Evolutionary conservation across 495 filamentous ascomycete genomes (phyloP), one percentile per base, ranked within the genome.

Genomic region (Aspergillus taichungensis): DNA sequence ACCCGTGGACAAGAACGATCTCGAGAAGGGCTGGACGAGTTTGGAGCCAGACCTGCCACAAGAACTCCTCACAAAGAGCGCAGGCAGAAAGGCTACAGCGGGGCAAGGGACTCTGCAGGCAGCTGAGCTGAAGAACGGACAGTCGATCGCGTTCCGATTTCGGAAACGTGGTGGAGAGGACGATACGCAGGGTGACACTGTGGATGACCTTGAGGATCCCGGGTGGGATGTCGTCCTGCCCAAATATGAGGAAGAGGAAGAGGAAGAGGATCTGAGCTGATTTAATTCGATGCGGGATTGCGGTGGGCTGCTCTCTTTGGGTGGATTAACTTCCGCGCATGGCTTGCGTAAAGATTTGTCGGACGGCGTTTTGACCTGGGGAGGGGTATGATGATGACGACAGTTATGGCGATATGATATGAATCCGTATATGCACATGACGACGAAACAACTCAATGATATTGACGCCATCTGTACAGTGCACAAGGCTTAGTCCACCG

Each of bases 61-160:
- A 28, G 72, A 74, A 60, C 47, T 56, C 37, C 40, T 61, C 69
- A 64, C 65, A 45, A 54, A 58, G 29, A 69, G 68, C 13, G 66
- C 62, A 2, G 55, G 62, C 4, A 67, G 61, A 35, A 69, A 65
- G 41, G 51, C 57, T 18, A 49, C 77, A n/a, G 40, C 51, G 6
- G 61, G 66, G 14, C 30, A 24, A 24, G 18, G 68, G 5, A 71
- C 62, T 51, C 65, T 72, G 8, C 59, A 76, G 51, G 73, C 66
- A 18, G 69, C 70, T 3, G 73, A 75, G 7, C 51, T 83, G 29
- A 63, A 61, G 34, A 77, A 87, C 50, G 79, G 79, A 11, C 66
- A 68, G n/a, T 53, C 74, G 3, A 55, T 90, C 32, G 86, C 87
- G n/a, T 91, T 90, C 64, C 75, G 75, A 34, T 80, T 88, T 48